phyloP scores from a whole-genome alignment of 495 filamentous ascomycete genomes.

The Delitschia confertaspora region DNA sequence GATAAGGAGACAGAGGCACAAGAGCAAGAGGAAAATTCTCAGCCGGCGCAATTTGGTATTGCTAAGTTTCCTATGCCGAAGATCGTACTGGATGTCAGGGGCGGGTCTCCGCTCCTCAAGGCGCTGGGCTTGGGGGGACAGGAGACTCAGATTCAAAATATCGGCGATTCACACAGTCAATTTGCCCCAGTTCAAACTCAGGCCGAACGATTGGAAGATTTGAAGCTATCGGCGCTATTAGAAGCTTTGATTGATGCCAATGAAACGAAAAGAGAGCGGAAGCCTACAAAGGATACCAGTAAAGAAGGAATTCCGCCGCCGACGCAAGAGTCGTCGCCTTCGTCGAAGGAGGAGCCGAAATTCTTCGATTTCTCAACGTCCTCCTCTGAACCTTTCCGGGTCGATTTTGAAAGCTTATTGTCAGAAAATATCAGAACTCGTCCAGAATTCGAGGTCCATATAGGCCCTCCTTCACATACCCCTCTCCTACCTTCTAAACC shows the following conservation, averaged over 20 bases:
- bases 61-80: too few relatives aligned
- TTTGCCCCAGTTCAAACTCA: neutral
- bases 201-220: constrained; percentile 28
- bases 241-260: constrained; percentile 23
- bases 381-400: too few relatives aligned
- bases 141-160: constrained; percentile 1
- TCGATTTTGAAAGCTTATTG: constrained; percentile 9
- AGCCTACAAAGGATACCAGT: neutral
- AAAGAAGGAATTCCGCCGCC: neutral
- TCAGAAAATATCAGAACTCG: neutral
- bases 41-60: neutral
- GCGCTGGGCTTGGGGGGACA: neutral
- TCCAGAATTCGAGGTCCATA: constrained; percentile 2
- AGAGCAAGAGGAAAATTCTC: too few relatives aligned
- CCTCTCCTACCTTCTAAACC: neutral
- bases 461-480: neutral
- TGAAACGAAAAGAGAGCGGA: constrained; percentile 10
- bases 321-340: neutral
- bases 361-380: constrained; percentile 20
- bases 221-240: constrained; percentile 34
- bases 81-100: too few relatives aligned
- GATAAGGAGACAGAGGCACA: constrained; percentile 12
- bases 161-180: neutral
- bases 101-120: neutral
- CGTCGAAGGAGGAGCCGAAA: neutral